Conservation (phyloP, 2,329 filamentous ascomycete species). For the Tolypocladium tundrense region DNA sequence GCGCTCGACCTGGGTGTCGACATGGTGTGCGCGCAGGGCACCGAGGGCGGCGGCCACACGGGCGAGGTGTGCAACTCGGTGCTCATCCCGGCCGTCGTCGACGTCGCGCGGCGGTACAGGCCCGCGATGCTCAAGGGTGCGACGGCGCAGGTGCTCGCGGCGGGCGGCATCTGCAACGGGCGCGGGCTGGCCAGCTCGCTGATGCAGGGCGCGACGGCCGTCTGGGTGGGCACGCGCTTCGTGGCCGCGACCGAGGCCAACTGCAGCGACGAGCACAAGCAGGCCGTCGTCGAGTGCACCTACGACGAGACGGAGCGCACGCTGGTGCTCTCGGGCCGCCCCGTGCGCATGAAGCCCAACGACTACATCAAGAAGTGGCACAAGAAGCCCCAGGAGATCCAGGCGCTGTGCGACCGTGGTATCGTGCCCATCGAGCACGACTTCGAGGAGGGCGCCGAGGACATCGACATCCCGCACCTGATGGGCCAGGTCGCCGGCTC, state of each 20-base stretch:
- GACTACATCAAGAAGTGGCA: conserved; percentile 81
- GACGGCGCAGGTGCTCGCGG: conserved; percentile 73
- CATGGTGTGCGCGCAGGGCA: conserved; percentile 84
- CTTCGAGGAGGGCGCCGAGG: conserved; percentile 62
- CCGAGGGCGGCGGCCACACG: conserved; percentile 89
- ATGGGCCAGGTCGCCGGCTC: conserved; percentile 90
- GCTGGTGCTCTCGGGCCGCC: conserved; percentile 71
- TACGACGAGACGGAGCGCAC: conserved; percentile 77
- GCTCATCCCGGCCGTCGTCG: conserved; percentile 76
- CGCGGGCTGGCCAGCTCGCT: conserved; percentile 69
- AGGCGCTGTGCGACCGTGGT: conserved; percentile 63
- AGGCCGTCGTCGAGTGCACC: conserved; percentile 67
- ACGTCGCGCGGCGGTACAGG: conserved; percentile 64
- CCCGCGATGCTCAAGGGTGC: conserved; percentile 59
- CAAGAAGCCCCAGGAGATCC: conserved; percentile 61
- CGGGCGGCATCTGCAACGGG: conserved; percentile 79
- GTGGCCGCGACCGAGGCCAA: conserved; percentile 75
- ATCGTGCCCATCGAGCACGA: conserved; percentile 76
- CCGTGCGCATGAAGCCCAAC: conserved; percentile 71
- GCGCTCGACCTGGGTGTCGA: conserved; percentile 80
- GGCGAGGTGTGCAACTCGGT: conserved; percentile 81
- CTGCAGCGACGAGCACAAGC: conserved; percentile 73
- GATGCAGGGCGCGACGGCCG: conserved; percentile 79
- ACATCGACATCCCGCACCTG: conserved; percentile 76
- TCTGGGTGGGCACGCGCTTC: conserved; percentile 93